Conservation (phyloP, 2,329 filamentous ascomycete species). For the Scedosporium aurantiacum region DNA sequence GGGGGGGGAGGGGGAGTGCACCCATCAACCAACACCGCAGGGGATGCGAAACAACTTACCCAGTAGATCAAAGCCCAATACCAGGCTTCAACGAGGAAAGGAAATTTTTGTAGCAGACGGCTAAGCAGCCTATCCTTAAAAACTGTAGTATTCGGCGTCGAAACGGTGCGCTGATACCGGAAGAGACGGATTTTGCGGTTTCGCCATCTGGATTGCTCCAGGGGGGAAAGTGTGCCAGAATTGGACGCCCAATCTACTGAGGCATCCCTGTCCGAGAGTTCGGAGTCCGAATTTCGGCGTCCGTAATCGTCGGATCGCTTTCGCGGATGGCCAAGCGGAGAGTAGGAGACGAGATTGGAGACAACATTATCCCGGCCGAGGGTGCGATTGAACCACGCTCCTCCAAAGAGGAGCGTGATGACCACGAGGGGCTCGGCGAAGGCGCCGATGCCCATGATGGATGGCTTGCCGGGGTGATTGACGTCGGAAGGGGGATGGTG, state of each 20-base stretch:
- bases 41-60: constrained; percentile 36
- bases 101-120: constrained; percentile 53
- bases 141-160: constrained; percentile 49
- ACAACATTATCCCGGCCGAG: constrained; percentile 9
- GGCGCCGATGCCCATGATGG: constrained; percentile 27
- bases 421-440: constrained; percentile 31
- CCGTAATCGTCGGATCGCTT: constrained; percentile 12
- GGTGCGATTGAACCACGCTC: constrained; percentile 32
- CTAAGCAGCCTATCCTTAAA: constrained; percentile 51
- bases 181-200: constrained; percentile 12
- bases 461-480: not conserved
- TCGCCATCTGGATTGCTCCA: constrained; percentile 11
- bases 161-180: constrained; percentile 27
- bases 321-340: constrained; percentile 7
- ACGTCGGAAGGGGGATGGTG: not conserved
- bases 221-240: constrained; percentile 8
- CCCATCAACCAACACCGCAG: not conserved
- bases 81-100: constrained; percentile 65
- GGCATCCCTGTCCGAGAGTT: constrained; percentile 8
- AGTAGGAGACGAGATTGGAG: constrained; percentile 9
- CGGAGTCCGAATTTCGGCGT: constrained; percentile 7
- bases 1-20: not conserved
- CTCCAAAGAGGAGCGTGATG: constrained; percentile 30
- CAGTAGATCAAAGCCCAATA: constrained; percentile 71
- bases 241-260: constrained; percentile 7